phyloP scores from a whole-genome alignment of 148 eudicot species.

The Silene conica region DNA sequence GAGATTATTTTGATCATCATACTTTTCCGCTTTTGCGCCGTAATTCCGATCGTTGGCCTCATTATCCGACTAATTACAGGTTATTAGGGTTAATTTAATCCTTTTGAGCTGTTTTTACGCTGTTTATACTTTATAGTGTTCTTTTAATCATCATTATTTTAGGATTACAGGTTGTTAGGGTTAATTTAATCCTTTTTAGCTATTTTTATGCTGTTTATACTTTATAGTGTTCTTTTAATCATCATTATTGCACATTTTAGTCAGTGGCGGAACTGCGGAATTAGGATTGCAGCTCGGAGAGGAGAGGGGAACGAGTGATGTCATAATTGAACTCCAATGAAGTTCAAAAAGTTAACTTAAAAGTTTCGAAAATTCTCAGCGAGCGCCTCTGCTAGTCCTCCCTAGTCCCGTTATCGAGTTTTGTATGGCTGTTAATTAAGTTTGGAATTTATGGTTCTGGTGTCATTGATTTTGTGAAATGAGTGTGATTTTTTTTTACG shows the following conservation, averaged over 20 bases:
- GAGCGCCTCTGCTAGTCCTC: too few species aligned
- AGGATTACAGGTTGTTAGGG: constrained; percentile 20
- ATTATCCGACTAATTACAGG: constrained; percentile 66
- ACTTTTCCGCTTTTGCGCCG: constrained; percentile 65
- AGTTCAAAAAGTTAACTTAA: too few species aligned
- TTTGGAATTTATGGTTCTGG: background rate
- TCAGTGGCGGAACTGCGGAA: too few species aligned
- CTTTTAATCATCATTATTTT: too few species aligned
- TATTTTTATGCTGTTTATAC: background rate
- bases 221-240: too few species aligned
- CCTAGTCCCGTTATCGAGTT: too few species aligned
- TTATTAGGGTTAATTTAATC: constrained; percentile 5
- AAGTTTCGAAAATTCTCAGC: too few species aligned
- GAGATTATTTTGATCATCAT: constrained; percentile 94
- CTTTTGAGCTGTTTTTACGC: background rate
- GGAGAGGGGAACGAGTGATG: too few species aligned
- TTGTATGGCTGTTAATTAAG: background rate
- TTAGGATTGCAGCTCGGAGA: too few species aligned
- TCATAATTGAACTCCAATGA: too few species aligned
- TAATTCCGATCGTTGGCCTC: constrained; percentile 62
- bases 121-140: too few species aligned
- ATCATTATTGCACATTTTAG: background rate
- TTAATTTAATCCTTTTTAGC: background rate
- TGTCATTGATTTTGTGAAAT: background rate
- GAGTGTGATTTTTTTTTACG: background rate